A percentile compares a stretch with the other conserved stretches of the same genome.
These are phyloP conservation scores for Paracorniculantispora psalliotae DNA, from an alignment of 2,329 filamentous ascomycete genomes.

Conservation along the genomic window DNA sequence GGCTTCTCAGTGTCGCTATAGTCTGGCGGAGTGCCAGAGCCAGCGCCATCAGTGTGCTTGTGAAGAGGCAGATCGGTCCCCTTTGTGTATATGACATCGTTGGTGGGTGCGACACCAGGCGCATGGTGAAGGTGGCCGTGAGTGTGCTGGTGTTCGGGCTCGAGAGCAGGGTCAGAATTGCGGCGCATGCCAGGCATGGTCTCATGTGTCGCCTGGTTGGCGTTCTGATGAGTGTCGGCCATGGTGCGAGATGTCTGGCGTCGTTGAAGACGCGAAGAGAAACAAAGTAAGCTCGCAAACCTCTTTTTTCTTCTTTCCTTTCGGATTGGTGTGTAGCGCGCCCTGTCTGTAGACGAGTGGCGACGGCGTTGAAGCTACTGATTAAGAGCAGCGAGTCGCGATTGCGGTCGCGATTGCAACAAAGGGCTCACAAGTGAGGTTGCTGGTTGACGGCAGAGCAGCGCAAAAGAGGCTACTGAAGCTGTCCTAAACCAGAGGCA, in stretches of 20 bases:
- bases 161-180: conserved; percentile 30
- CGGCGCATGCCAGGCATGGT: conserved; percentile 19
- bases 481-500: conserved; percentile 3
- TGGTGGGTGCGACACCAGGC: conserved; percentile 28
- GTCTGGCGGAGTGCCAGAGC: conserved; percentile 26
- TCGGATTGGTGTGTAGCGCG: neutral
- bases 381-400: neutral
- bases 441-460: conserved; percentile 2
- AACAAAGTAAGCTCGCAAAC: neutral
- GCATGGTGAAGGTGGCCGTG: conserved; percentile 41
- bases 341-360: neutral
- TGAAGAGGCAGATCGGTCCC: conserved; percentile 18
- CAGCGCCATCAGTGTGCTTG: conserved; percentile 15
- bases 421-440: conserved; percentile 11
- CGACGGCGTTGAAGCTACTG: neutral
- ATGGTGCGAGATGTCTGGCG: neutral
- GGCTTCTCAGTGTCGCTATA: conserved; percentile 38
- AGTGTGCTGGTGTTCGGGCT: conserved; percentile 37
- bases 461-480: neutral
- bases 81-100: conserved; percentile 43
- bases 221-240: neutral
- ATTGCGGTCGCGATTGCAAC: neutral
- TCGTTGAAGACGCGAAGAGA: neutral
- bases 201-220: conserved; percentile 9
- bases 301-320: neutral